Evolutionary conservation across 2,329 filamentous ascomycete species (phyloP), one percentile per base, ranked within the genome.

Genomic region (Xylariaceae sp.): DNA sequence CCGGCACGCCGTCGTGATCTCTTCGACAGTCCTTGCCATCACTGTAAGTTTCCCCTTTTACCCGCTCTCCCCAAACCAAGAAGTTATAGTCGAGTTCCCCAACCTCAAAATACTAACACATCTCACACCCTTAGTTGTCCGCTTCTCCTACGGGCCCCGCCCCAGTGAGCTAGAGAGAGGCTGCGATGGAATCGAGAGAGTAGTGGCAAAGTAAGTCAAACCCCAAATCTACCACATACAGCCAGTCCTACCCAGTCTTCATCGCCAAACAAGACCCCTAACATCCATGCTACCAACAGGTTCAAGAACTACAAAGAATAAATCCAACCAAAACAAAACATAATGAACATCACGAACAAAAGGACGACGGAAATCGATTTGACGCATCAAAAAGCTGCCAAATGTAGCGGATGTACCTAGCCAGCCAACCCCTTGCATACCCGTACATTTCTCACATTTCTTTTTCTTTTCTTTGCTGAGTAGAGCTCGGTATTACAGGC

Each of bases 11-110:
- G 92, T 61, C 81, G 92, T 69, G 92, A 97, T 71, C 73, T 97
- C 63, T 97, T 97, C 62, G 92, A 97, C 74, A 89, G 84, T 62
- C 92, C 92, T 55, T 96, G 92, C 73, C 92, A 97, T 73, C 87
- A 94, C 74, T 95, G 67, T 69, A 53, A 66, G 67, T 61, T 48
- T 15, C 10, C 13, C n/a, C 30, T 21, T 2, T 32, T 9, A 15
- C 45, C 15, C 4, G 13, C 32, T 19, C 29, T 34, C 37, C 19
- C 30, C 6, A 12, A 34, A 16, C n/a, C 19, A 16, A 43, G 13
- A 7, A 16, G 4, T 44, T 15, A 18, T 13, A 13, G 13, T 19
- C 5, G 29, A 26, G 26, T 18, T 44, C 12, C 13, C 10, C 18
- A 13, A 34, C 3, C 19, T 47, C 12, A n/a, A 37, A 48, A 36